Evolutionary conservation across 1,284 basidiomycete species (phyloP).

Genomic region (Marasmius fiardii): DNA sequence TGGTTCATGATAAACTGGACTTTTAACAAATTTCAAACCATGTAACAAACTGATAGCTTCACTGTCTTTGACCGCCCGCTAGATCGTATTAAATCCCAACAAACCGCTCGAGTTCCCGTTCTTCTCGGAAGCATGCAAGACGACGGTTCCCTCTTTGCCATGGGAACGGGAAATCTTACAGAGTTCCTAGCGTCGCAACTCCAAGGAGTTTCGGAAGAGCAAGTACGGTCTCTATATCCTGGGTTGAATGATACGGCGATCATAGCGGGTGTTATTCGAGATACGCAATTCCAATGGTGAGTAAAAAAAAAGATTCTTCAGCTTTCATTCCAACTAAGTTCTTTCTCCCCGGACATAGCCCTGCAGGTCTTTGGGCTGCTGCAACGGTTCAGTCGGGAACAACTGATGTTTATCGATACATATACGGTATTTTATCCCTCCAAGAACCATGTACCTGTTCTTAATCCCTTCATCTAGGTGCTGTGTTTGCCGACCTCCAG

Average conservation of each 20-base stretch:
- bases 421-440: constrained; percentile 8
- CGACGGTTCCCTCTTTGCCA: constrained; percentile 16
- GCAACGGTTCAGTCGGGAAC: constrained; percentile 14
- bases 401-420: constrained; percentile 14
- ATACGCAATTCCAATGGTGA: constrained; percentile 12
- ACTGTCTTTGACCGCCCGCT: constrained; percentile 13
- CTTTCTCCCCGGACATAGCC: constrained; percentile 8
- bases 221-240: constrained; percentile 15
- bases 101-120: constrained; percentile 14
- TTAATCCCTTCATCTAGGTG: constrained; percentile 4
- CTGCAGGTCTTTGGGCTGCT: constrained; percentile 15
- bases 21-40: neutral
- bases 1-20: neutral
- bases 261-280: constrained; percentile 13
- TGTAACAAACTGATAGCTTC: constrained; percentile 9
- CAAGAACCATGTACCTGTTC: neutral
- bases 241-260: constrained; percentile 10
- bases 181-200: constrained; percentile 3
- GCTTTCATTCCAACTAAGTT: too few relatives aligned
- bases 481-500: constrained; percentile 17
- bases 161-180: constrained; percentile 10
- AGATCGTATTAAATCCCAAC: constrained; percentile 7
- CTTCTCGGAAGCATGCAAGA: constrained; percentile 15
- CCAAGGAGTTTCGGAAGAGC: neutral
- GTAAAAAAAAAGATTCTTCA: neutral